Base-by-base conservation (phyloP, 768 basidiomycete species). In the Pleurotus cornucopiae region DNA sequence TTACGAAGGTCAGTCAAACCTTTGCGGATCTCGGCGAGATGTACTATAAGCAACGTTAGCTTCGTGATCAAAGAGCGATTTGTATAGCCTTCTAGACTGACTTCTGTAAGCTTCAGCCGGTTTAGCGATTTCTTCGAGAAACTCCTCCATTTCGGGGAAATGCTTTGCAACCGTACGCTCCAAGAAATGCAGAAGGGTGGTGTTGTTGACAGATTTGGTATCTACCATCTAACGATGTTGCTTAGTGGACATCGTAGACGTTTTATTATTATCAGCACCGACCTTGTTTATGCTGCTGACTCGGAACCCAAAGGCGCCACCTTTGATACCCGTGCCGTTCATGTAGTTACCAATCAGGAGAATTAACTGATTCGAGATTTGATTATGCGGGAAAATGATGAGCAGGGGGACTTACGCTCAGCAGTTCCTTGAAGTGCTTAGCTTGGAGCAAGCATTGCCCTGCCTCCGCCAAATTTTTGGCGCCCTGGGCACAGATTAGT, bases 261-360 rank as follows among this genome's bases (percentile, higher is more conserved):
- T 18, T 21, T 40, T 14, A 11, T 23, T 11, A 5, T 37, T 20
- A 6, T 14, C 23, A 13, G 41, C 37, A 30, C 23, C 37, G 39
- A 87, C 94, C 80, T 94, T 94, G 75, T 99, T 98, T 71, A 99
- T 95, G 69, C 94, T 96, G 73, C 92, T 94, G 52, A 98, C 85
- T 64, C 90, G 85, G 82, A 99, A 99, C 57, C 96, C 96, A 63
- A 91, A 96, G 1, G 97, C 97, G 30, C 95, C 95, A 55, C 96
- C 96, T 69, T 96, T 97, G 63, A 93, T 81, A 54, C 95, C 94
- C 53, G 93, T 89, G 5, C 94, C 93, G 67, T 99, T 99, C 88
- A 98, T 94, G 69, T 94, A 99, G 69, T 99, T 99, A 43, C 96
- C 96, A 62, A 99, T 84, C 62, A 95, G 79, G 12, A 99, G 85